These are phyloP conservation scores for Dactylis glomerata DNA, from an alignment of 176 grass and related monocot species.

Conservation along the genomic window DNA sequence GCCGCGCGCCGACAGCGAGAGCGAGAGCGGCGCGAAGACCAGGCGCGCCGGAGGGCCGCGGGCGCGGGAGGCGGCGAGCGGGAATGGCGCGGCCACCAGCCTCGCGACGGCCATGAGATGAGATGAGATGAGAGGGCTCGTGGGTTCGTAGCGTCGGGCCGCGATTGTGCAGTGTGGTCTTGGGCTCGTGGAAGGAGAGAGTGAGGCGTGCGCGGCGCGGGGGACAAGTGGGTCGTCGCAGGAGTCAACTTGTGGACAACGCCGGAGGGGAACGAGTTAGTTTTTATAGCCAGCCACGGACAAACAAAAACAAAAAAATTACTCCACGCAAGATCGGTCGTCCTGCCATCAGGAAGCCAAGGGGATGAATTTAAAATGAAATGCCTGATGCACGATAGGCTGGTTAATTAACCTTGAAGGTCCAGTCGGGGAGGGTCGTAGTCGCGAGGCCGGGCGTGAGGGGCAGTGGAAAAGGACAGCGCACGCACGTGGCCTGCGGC, in stretches of 20 bases:
- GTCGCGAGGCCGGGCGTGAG: not conserved
- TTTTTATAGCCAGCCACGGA: constrained; percentile 3
- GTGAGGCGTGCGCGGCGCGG: not conserved
- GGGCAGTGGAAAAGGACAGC: constrained; percentile 35
- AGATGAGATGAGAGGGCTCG: not conserved
- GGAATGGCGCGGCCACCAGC: constrained; percentile 30
- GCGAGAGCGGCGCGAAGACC: constrained; percentile 26
- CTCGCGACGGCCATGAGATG: constrained; percentile 40
- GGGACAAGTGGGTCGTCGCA: not conserved
- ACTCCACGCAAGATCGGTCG: not conserved
- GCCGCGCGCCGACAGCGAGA: not conserved
- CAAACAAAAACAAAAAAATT: not conserved
- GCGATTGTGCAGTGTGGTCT: not conserved
- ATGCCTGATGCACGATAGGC: too few species aligned
- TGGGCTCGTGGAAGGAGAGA: constrained; percentile 4
- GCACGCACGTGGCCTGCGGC: constrained; percentile 11
- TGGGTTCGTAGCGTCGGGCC: not conserved
- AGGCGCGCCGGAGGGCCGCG: not conserved
- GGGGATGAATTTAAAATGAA: too few species aligned
- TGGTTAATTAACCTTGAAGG: too few species aligned
- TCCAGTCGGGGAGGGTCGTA: not conserved
- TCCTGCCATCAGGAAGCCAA: too few species aligned
- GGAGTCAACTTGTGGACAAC: not conserved
- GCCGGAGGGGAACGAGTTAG: not conserved
- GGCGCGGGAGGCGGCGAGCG: not conserved